These are phyloP conservation scores for Aspergillus biplanus DNA, from an alignment of 495 filamentous ascomycete genomes.

Conservation along the genomic window DNA sequence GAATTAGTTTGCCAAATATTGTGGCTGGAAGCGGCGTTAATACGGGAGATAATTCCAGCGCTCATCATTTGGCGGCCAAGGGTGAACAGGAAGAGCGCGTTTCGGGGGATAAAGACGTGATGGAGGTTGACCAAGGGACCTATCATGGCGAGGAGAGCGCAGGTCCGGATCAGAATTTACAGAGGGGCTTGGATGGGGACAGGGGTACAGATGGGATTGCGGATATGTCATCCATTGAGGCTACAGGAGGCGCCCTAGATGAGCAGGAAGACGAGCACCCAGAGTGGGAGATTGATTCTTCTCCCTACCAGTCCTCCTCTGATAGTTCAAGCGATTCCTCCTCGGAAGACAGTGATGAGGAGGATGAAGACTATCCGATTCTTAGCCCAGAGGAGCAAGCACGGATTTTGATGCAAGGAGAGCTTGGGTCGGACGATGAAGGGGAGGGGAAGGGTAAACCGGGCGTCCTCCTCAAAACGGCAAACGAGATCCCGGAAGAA, in stretches of 20 bases:
- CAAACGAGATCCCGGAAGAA: slow-evolving; percentile 73
- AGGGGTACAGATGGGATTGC: not conserved
- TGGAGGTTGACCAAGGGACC: slow-evolving; percentile 39
- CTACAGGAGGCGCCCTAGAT: slow-evolving; percentile 16
- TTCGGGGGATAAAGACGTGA: slow-evolving; percentile 26
- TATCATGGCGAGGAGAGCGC: slow-evolving; percentile 19
- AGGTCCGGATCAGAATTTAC: slow-evolving; percentile 8
- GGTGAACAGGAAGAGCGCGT: slow-evolving; percentile 14
- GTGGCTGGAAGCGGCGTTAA: not conserved
- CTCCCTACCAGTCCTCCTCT: slow-evolving; percentile 60
- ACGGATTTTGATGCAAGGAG: slow-evolving; percentile 76
- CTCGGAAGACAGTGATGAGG: slow-evolving; percentile 65
- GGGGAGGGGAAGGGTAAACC: slow-evolving; percentile 55
- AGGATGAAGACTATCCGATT: slow-evolving; percentile 70
- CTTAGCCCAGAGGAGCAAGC: slow-evolving; percentile 79
- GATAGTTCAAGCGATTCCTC: slow-evolving; percentile 56
- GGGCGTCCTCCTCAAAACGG: slow-evolving; percentile 59
- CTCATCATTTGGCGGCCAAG: no score
- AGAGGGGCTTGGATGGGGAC: not conserved
- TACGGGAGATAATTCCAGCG: no score
- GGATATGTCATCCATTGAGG: slow-evolving; percentile 2
- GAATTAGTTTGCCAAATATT: not conserved
- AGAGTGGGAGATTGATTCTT: slow-evolving; percentile 73
- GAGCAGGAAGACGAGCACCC: slow-evolving; percentile 61
- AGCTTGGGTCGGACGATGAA: slow-evolving; percentile 72